phyloP scores from a whole-genome alignment of 371 early-diverging fungal genomes.

The Gilbertella persicaria region DNA sequence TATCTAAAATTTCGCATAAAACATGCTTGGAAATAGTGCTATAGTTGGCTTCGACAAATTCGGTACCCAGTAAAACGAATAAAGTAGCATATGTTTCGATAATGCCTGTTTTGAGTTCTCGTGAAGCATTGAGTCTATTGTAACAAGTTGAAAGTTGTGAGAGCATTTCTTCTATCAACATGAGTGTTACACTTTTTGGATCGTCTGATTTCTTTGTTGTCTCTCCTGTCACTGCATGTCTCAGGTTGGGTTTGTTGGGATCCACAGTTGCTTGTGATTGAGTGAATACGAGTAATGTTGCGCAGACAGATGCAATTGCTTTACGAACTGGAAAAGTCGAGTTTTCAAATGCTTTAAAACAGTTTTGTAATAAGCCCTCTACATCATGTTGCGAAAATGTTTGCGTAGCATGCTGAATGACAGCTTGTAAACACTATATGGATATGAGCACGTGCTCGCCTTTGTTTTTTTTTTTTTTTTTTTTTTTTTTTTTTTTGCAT shows the following conservation, averaged over 20 bases:
- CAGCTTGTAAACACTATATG: slow-evolving; percentile 55
- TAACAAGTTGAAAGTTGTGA: slow-evolving; percentile 62
- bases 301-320: slow-evolving; percentile 63
- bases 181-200: slow-evolving; percentile 34
- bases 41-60: slow-evolving; percentile 79
- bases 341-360: slow-evolving; percentile 70
- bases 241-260: slow-evolving; percentile 39
- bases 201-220: slow-evolving; percentile 30
- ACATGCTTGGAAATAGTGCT: slow-evolving; percentile 68
- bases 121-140: slow-evolving; percentile 57
- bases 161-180: slow-evolving; percentile 74
- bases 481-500: not conserved
- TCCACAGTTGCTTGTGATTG: slow-evolving; percentile 47
- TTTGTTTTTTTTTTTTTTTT: not conserved
- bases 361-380: slow-evolving; percentile 58
- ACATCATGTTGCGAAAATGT: slow-evolving; percentile 61
- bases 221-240: slow-evolving; percentile 48
- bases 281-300: slow-evolving; percentile 60
- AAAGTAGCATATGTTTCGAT: slow-evolving; percentile 80
- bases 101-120: slow-evolving; percentile 79
- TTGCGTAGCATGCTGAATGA: slow-evolving; percentile 51
- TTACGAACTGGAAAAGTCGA: slow-evolving; percentile 68
- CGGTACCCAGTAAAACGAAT: slow-evolving; percentile 70
- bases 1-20: slow-evolving; percentile 58
- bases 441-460: not conserved